Evolutionary conservation across 805 yeast genomes (phyloP).

Genomic region (Pichia insulana): DNA sequence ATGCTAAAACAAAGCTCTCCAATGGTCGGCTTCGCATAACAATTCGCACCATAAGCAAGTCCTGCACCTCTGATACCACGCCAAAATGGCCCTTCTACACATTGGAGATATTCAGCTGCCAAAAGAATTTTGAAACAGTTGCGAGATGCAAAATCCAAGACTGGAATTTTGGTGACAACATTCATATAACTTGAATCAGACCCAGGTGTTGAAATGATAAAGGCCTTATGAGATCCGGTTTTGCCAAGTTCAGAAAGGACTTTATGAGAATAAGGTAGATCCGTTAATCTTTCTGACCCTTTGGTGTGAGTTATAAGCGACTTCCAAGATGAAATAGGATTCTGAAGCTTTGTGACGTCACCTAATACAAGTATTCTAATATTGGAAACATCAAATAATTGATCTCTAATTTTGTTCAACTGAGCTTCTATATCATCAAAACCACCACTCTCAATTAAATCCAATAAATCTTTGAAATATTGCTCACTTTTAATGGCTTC

Average conservation of each 20-base stretch:
- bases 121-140: constrained; percentile 67
- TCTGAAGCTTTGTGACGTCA: constrained; percentile 41
- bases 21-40: constrained; percentile 50
- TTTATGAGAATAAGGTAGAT: constrained; percentile 45
- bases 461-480: constrained; percentile 40
- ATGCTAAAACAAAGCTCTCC: constrained; percentile 61
- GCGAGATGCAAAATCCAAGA: constrained; percentile 35
- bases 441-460: constrained; percentile 45
- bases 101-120: constrained; percentile 67
- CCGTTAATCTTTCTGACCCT: constrained; percentile 1
- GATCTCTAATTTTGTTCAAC: constrained; percentile 43
- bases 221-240: constrained; percentile 44
- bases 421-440: constrained; percentile 38
- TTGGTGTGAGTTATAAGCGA: constrained; percentile 22
- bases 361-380: constrained; percentile 66
- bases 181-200: constrained; percentile 72
- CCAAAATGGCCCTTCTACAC: constrained; percentile 97
- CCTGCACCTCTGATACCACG: constrained; percentile 93
- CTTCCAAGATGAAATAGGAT: constrained; percentile 57
- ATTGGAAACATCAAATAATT: constrained; percentile 49
- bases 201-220: constrained; percentile 66
- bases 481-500: constrained; percentile 60
- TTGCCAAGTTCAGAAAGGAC: constrained; percentile 51
- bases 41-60: constrained; percentile 78
- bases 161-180: constrained; percentile 52